Conservation (phyloP, 345 rosid species). For the Kernera saxatilis region DNA sequence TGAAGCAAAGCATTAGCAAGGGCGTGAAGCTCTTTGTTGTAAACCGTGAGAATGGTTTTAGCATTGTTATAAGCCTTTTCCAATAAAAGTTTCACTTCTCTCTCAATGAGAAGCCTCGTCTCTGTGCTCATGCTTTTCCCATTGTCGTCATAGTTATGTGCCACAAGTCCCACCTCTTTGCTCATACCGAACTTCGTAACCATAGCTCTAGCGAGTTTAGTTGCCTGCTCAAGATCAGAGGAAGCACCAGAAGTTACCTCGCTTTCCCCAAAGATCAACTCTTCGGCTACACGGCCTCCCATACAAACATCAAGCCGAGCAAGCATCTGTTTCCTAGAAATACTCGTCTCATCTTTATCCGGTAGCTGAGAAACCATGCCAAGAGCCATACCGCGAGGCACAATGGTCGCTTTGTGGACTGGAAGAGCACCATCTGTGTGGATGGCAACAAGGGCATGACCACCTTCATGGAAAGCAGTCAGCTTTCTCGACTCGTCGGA, state of each 20-base stretch:
- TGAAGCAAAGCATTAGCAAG: constrained; percentile 83
- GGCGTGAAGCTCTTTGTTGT: constrained; percentile 70
- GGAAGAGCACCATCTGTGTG: constrained; percentile 91
- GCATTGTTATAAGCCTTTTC: constrained; percentile 91
- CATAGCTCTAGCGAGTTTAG: constrained; percentile 78
- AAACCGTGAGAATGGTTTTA: constrained; percentile 65
- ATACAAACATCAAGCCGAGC: constrained; percentile 87
- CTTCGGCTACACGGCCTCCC: constrained; percentile 98
- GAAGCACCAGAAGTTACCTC: constrained; percentile 91
- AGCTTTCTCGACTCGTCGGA: constrained; percentile 67
- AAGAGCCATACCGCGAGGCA: constrained; percentile 90
- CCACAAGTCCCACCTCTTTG: constrained; percentile 76
- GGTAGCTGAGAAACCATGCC: constrained; percentile 96
- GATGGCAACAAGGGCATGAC: constrained; percentile 94
- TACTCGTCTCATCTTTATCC: constrained; percentile 69
- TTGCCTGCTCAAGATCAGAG: constrained; percentile 81
- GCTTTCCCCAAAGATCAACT: constrained; percentile 84
- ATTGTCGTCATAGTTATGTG: constrained; percentile 70
- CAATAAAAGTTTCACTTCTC: constrained; percentile 62
- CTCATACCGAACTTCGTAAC: constrained; percentile 92
- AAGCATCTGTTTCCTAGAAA: constrained; percentile 89
- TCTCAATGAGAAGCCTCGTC: constrained; percentile 86
- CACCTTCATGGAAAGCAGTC: constrained; percentile 97
- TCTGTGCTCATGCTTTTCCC: constrained; percentile 99
- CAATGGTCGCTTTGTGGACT: constrained; percentile 94